Percentiles rank a stretch among this genome's conserved stretches.
Conservation (phyloP, 208 protist genomes). For the Angomonas ambiguus region DNA sequence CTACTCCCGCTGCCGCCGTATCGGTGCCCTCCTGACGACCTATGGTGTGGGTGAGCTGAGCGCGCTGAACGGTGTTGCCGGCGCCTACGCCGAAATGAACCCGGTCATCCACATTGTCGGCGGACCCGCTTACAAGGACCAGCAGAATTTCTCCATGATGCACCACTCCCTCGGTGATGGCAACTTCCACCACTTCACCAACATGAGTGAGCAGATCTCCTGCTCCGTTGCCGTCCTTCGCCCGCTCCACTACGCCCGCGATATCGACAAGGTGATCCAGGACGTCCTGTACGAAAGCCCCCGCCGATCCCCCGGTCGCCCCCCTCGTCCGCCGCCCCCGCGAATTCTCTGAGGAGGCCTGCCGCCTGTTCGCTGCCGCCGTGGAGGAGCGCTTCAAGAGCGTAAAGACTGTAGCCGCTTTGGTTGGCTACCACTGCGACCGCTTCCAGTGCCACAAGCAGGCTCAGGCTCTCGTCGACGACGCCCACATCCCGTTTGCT, state of each 20-base stretch:
- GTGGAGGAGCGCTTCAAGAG: constrained; percentile 25
- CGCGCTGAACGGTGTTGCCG: constrained; percentile 39
- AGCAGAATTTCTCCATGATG: constrained; percentile 18
- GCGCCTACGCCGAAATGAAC: constrained; percentile 23
- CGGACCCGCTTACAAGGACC: constrained; percentile 20
- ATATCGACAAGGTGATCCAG: constrained; percentile 33
- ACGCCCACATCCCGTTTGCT: constrained; percentile 28
- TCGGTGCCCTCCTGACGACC: constrained; percentile 42
- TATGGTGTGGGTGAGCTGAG: constrained; percentile 52
- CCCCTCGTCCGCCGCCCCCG: constrained; percentile 10
- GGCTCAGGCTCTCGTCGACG: constrained; percentile 29
- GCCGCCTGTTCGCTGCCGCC: constrained; percentile 19
- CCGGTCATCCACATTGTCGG: constrained; percentile 40
- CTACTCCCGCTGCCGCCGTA: constrained; percentile 37
- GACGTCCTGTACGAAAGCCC: constrained; percentile 17
- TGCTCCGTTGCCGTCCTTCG: constrained; percentile 12
- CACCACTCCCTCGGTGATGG: constrained; percentile 39
- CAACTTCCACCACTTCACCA: constrained; percentile 25
- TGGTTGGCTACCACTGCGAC: constrained; percentile 39
- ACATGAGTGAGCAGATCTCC: constrained; percentile 25
- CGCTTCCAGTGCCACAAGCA: constrained; percentile 25
- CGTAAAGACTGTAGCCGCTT: constrained; percentile 13
- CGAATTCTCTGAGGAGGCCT: constrained; percentile 1
- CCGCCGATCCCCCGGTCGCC: constrained; percentile 6
- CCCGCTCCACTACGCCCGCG: constrained; percentile 16